Conservation (phyloP, 2,329 filamentous ascomycete genomes). For the Hortaea werneckii region DNA sequence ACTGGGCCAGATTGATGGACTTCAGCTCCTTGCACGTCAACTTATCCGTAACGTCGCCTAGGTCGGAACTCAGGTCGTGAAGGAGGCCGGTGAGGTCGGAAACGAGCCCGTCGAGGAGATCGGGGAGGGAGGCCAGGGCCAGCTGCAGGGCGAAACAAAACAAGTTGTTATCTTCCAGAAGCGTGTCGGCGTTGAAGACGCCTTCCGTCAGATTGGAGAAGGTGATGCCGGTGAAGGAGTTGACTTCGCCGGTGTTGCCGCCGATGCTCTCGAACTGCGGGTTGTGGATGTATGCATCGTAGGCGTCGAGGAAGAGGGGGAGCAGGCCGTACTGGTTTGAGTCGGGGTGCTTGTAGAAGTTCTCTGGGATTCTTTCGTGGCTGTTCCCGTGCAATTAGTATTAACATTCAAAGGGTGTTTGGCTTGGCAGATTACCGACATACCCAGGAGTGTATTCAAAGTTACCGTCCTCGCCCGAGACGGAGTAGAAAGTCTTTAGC, state of each 20-base stretch:
- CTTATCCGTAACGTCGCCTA: no score
- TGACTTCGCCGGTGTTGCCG: neutral
- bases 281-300: neutral
- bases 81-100: no score
- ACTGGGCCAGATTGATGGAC: neutral
- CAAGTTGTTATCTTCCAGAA: neutral
- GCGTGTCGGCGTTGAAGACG: neutral
- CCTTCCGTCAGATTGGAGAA: neutral
- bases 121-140: neutral
- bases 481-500: conserved; percentile 26
- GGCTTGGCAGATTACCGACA: neutral
- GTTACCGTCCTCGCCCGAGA: conserved; percentile 20
- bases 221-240: neutral
- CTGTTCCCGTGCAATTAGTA: no score
- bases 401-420: no score
- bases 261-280: neutral
- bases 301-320: no score
- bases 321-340: no score
- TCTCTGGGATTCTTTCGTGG: no score
- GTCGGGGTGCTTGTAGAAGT: no score
- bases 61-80: no score
- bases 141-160: neutral
- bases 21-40: neutral
- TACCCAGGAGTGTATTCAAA: conserved; percentile 17
- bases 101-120: neutral